Conservation (phyloP, 2,329 filamentous ascomycete genomes). For the Fusarium citri region DNA sequence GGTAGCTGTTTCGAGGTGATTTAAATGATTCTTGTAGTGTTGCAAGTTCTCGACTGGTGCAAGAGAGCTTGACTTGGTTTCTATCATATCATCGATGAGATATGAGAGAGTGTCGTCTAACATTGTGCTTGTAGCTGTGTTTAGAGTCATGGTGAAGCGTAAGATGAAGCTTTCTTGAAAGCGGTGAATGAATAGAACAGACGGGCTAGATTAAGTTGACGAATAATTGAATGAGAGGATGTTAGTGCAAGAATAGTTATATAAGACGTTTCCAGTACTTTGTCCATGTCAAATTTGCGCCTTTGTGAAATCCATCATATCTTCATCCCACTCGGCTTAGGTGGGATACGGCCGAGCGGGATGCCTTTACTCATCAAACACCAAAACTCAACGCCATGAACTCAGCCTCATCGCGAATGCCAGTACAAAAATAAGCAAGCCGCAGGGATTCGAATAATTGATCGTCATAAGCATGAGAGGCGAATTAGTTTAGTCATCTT, state of each 20-base stretch:
- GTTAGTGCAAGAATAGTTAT: background rate
- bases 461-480: no score
- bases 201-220: no score
- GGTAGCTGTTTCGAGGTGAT: conserved; percentile 29
- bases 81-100: conserved; percentile 21
- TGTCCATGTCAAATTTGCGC: conserved; percentile 4
- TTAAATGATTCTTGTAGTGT: conserved; percentile 28
- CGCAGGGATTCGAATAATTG: no score
- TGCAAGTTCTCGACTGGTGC: background rate
- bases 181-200: fast-evolving
- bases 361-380: background rate
- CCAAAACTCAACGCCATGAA: fast-evolving
- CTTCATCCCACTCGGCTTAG: conserved; percentile 15
- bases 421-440: background rate
- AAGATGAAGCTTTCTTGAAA: no score
- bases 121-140: background rate
- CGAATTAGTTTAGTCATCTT: no score
- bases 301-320: background rate
- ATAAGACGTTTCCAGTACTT: background rate
- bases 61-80: background rate
- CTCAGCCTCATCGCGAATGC: background rate
- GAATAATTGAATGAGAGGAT: background rate
- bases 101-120: conserved; percentile 7
- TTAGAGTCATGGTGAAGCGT: background rate
- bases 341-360: conserved; percentile 22